Evolutionary conservation across 345 rosid species (phyloP), one percentile per base, ranked within the genome.

Genomic region (Reutealis trisperma): DNA sequence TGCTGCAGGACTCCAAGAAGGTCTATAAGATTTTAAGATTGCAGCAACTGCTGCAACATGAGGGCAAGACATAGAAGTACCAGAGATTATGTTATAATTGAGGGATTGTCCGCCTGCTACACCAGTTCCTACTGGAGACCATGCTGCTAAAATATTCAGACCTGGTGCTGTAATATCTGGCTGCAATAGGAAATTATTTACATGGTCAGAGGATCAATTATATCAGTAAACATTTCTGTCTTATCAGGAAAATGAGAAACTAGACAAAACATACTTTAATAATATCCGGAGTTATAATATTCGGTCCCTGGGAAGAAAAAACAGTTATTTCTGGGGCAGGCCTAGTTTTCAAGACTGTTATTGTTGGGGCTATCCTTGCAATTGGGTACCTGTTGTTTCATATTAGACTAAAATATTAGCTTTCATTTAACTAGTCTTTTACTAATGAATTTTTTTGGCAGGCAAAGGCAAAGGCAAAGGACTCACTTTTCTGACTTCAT

Each of bases 21-120:
- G 86, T 54, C 69, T 64, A 64, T 34, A 45, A 49, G 91, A 84
- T 85, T 81, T 86, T 70, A 90, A 18, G 70, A 84, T 86, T 21
- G 81, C 87, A 6, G 89, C 81, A 59, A 77, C 82, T n/a, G 86
- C 87, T 1, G 91, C 65, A 45, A 82, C 82, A 71, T 89, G 91
- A 16, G 90, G 90, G 64, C 90, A 88, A 61, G 91, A 81, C 87
- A 87, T 84, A 8, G 89, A 85, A 47, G 90, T 84, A 44, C 90
- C 89, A 0, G 87, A 86, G 77, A 85, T 59, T 81, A 85, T 83
- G 74, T 83, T 88, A 44, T 72, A 88, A 75, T 82, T 55, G 24
- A 80, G 81, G 10, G 83, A 32, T 49, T 27, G 68, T 54, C 76
- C 84, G 0, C 79, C 84, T 3, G 82, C 66, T 15, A 5, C 47